A percentile compares a stretch with the other conserved stretches of the same genome.
Conservation (phyloP, 116 monocot species). For the Cymodocea nodosa region DNA sequence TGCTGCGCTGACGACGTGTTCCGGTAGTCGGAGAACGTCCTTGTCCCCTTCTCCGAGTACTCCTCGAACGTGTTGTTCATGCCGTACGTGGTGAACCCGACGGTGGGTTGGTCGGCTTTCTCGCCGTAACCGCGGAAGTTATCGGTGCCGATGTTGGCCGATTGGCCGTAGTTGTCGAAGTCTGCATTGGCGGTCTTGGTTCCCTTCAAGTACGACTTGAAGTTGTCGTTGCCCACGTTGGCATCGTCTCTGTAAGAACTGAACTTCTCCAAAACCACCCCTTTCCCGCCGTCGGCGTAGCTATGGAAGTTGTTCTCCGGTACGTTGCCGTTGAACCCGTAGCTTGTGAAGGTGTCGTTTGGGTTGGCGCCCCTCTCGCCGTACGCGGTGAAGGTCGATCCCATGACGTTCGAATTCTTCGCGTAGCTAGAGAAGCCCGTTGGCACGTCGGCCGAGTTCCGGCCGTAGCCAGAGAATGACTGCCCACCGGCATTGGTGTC, state of each 20-base stretch:
- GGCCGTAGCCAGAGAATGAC: constrained; percentile 46
- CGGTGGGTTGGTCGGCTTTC: background rate
- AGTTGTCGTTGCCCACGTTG: constrained; percentile 55
- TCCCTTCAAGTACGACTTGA: constrained; percentile 41
- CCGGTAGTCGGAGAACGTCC: constrained; percentile 7
- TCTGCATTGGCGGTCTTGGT: constrained; percentile 6
- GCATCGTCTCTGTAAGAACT: constrained; percentile 32
- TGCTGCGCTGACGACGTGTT: constrained; percentile 9
- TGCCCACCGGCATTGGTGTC: constrained; percentile 27
- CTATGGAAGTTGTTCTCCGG: constrained; percentile 40
- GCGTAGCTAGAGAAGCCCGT: constrained; percentile 33
- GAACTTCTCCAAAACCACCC: constrained; percentile 20
- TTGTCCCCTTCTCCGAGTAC: constrained; percentile 10
- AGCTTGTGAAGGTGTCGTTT: constrained; percentile 24
- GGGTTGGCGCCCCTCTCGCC: constrained; percentile 23
- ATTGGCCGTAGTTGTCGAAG: constrained; percentile 27
- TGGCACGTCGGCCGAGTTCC: constrained; percentile 17
- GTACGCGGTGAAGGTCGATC: constrained; percentile 38
- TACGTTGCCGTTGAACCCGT: constrained; percentile 49
- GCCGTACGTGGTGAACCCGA: constrained; percentile 28
- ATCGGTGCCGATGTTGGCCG: constrained; percentile 11
- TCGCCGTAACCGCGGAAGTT: constrained; percentile 13
- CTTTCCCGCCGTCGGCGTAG: constrained; percentile 22
- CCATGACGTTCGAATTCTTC: constrained; percentile 35
- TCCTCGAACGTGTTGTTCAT: constrained; percentile 15